These are phyloP conservation scores for Aspergillus arachidicola DNA, from an alignment of 2,329 filamentous ascomycete species.

Conservation along the genomic window DNA sequence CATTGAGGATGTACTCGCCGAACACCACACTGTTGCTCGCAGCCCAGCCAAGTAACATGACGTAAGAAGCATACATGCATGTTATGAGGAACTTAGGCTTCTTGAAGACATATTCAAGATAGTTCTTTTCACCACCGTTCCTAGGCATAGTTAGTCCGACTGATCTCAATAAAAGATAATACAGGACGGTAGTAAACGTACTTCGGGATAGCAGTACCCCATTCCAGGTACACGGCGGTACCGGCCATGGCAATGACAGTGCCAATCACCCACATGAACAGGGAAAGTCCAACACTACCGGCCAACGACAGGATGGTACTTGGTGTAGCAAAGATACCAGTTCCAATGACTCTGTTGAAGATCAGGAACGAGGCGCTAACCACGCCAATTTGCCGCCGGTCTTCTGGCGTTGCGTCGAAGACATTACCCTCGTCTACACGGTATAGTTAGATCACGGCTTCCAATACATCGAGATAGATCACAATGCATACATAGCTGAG, in stretches of 20 bases:
- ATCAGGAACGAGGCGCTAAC: conserved; percentile 50
- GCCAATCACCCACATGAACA: conserved; percentile 55
- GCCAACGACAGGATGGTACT: conserved; percentile 48
- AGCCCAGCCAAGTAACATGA: conserved; percentile 54
- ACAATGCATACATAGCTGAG: conserved; percentile 33
- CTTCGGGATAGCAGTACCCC: conserved; percentile 53
- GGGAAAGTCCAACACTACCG: conserved; percentile 49
- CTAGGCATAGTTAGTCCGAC: conserved; percentile 29
- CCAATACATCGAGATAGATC: background rate
- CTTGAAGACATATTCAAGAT: conserved; percentile 57
- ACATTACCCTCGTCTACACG: conserved; percentile 39
- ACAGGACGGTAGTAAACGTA: conserved; percentile 21
- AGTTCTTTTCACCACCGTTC: conserved; percentile 57
- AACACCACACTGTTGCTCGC: conserved; percentile 57
- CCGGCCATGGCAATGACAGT: conserved; percentile 51
- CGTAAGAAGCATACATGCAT: conserved; percentile 57
- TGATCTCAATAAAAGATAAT: background rate
- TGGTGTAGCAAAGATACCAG: conserved; percentile 55
- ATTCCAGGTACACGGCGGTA: conserved; percentile 51
- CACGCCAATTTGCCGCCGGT: conserved; percentile 43
- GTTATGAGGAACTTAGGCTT: conserved; percentile 56
- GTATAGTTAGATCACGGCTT: conserved; percentile 12
- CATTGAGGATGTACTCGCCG: conserved; percentile 55
- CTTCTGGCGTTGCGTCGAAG: conserved; percentile 37
- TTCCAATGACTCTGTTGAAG: conserved; percentile 53